Base-by-base conservation (phyloP, 1,139 yeast genomes). In the Diutina pseudorugosa region DNA sequence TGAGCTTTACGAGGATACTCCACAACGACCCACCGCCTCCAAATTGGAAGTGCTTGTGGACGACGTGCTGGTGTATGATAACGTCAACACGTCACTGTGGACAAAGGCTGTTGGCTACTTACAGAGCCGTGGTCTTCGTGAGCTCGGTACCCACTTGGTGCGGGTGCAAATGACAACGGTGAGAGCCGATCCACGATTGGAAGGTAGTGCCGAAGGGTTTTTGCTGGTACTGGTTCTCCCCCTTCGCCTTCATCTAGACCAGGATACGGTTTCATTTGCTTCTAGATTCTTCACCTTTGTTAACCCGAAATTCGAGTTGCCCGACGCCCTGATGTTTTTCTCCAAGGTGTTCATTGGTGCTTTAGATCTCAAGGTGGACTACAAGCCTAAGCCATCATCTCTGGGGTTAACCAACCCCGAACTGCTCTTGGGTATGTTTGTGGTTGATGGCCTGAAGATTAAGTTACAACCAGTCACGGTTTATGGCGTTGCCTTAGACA, bases 1-100 rank as follows among this genome's bases (percentile, higher is more conserved):
- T 43, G 63, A 69, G 82, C 1, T 71, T 71, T 51, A 71, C 76
- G 5, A 71, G 72, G 85, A 79, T 52, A 80, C 82, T 0, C 60
- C 71, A 4, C 49, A 27, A 9, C 40, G 18, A 23, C 49, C 49
- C 4, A 45, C 49, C 2, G 52, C 54, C 0, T 55, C 61, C 7
- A 71, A 62, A 36, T 65, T 73, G 36, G 84, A 79, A 52, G 55
- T 77, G 4, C 19, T 45, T 14, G 21, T 45, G n/a, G 49, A 45
- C 19, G 49, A 45, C n/a, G 65, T 85, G 51, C 82, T 79, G 54
- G 71, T 89, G 2, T 70, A 79, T 54, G 98, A 93, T 64, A 86
- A 89, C 62, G 81, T 91, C 1, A 83, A 91, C 0, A 79, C 91
- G 0, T 91, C 98, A 0, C 85, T 95, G 0, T 93, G 98, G 97